phyloP scores from a whole-genome alignment of 2,329 filamentous ascomycete species.

The Penicillium janthinellum region DNA sequence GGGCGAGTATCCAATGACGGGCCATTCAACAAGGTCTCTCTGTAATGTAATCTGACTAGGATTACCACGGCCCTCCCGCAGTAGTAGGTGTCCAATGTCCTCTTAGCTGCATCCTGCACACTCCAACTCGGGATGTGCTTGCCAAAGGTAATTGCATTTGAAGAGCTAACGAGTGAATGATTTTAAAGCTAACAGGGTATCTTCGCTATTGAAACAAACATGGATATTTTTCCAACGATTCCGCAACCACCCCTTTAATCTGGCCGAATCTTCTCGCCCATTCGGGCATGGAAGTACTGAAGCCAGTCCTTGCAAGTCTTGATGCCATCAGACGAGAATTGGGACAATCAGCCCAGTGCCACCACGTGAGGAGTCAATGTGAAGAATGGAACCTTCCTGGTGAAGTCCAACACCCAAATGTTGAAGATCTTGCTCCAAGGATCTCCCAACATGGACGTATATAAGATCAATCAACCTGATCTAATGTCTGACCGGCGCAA shows the following conservation, averaged over 20 bases:
- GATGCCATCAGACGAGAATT: not conserved
- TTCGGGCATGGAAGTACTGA: not conserved
- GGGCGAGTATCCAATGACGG: too few species aligned
- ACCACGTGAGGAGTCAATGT: not conserved
- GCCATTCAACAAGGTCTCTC: too few species aligned
- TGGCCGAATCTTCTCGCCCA: not conserved
- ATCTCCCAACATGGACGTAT: not conserved
- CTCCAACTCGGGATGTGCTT: not conserved
- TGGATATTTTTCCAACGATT: not conserved
- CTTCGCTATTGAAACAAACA: constrained; percentile 9
- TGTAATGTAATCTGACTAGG: too few species aligned
- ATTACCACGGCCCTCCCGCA: too few species aligned
- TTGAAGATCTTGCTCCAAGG: not conserved
- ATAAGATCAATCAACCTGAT: not conserved
- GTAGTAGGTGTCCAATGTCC: not conserved
- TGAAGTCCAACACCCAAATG: not conserved
- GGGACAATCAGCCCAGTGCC: not conserved
- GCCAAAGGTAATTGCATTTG: not conserved
- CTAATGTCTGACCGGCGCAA: not conserved
- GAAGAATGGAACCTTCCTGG: not conserved
- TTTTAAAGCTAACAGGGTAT: constrained; percentile 20
- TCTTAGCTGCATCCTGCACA: not conserved
- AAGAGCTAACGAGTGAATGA: constrained; percentile 4
- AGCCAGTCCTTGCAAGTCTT: not conserved
- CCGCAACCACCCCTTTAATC: not conserved